phyloP scores from a whole-genome alignment of 805 yeast genomes.

The Starmerella etchellsii region DNA sequence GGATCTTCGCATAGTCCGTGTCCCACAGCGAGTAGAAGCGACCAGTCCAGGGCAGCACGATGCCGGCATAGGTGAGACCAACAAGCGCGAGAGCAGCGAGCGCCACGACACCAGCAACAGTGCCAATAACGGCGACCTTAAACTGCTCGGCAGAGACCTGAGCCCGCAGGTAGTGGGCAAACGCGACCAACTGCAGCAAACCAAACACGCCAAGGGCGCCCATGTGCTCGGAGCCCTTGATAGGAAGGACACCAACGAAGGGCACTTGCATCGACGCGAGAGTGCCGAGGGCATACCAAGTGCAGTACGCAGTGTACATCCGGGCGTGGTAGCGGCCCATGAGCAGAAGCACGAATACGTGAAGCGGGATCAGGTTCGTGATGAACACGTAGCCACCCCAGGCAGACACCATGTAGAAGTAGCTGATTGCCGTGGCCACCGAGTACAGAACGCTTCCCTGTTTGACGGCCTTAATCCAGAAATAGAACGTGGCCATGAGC shows the following conservation, averaged over 20 bases:
- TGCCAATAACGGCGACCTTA: constrained; percentile 37
- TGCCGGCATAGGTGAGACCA: constrained; percentile 74
- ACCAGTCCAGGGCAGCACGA: constrained; percentile 99
- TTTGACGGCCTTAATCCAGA: constrained; percentile 91
- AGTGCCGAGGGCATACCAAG: constrained; percentile 98
- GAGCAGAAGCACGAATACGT: constrained; percentile 72
- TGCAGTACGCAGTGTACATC: constrained; percentile 78
- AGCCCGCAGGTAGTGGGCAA: constrained; percentile 68
- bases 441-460: constrained; percentile 81
- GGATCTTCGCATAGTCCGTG: constrained; percentile 92
- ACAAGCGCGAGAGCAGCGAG: constrained; percentile 62
- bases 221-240: constrained; percentile 96
- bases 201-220: constrained; percentile 97
- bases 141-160: constrained; percentile 63
- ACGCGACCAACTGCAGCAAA: constrained; percentile 73
- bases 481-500: constrained; percentile 85
- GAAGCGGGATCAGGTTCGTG: constrained; percentile 92
- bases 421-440: constrained; percentile 68
- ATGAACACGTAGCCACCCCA: constrained; percentile 99
- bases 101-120: constrained; percentile 41
- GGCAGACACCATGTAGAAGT: constrained; percentile 98
- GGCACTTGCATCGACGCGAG: constrained; percentile 98
- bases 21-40: constrained; percentile 98
- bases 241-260: constrained; percentile 93
- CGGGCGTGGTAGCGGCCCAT: constrained; percentile 89